Evolutionary conservation across 306 rosid genomes (phyloP).

Genomic region (Trifolium dubium): DNA sequence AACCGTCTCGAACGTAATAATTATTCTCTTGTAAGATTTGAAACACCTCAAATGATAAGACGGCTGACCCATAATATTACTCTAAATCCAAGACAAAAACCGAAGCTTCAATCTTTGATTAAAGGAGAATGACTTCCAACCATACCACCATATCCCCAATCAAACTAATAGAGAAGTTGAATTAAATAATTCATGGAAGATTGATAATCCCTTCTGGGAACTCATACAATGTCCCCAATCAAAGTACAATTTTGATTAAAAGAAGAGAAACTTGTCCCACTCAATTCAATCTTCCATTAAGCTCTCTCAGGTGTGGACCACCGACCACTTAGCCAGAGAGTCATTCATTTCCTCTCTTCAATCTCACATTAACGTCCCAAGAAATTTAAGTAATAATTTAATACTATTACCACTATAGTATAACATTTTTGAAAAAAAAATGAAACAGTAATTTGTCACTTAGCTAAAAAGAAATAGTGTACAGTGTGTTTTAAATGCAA

Average conservation of each 20-base stretch:
- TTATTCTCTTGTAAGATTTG: too few species aligned
- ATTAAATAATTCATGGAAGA: constrained; percentile 36
- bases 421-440: neutral
- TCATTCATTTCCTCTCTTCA: constrained; percentile 14
- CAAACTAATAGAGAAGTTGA: constrained; percentile 36
- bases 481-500: constrained; percentile 33
- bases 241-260: constrained; percentile 53
- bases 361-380: constrained; percentile 22
- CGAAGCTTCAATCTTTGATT: too few species aligned
- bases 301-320: constrained; percentile 55
- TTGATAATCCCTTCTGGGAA: constrained; percentile 50
- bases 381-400: neutral
- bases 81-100: too few species aligned
- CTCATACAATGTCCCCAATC: constrained; percentile 48
- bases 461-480: constrained; percentile 24
- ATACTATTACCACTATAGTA: neutral
- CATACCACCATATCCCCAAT: too few species aligned
- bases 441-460: constrained; percentile 37
- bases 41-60: too few species aligned
- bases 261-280: constrained; percentile 48
- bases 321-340: constrained; percentile 39
- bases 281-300: constrained; percentile 50
- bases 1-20: too few species aligned
- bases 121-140: too few species aligned
- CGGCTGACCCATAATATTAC: too few species aligned